Percentiles rank a stretch among this genome's conserved stretches.
These are phyloP conservation scores for Pestalotiopsis sp. DNA, from an alignment of 2,329 filamentous ascomycete genomes.

Conservation along the genomic window DNA sequence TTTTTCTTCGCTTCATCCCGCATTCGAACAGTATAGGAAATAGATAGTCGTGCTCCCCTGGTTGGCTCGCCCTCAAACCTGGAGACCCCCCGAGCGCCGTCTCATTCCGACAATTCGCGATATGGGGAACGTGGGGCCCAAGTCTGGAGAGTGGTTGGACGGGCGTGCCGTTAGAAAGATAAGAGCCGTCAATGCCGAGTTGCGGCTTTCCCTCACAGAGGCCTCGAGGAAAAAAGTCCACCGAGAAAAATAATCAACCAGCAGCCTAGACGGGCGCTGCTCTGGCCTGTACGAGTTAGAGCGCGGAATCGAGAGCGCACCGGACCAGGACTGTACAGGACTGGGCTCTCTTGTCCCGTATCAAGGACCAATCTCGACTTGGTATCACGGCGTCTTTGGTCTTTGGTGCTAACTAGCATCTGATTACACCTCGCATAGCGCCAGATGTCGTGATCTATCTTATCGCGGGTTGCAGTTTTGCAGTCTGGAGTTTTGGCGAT, in stretches of 20 bases:
- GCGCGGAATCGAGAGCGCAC: neutral
- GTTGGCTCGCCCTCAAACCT: neutral
- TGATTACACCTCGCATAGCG: neutral
- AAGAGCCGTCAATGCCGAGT: slow-evolving; percentile 21
- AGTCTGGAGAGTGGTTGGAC: slow-evolving; percentile 14
- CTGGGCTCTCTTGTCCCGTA: neutral
- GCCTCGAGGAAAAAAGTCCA: too few relatives aligned
- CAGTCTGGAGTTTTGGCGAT: neutral
- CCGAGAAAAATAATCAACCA: too few relatives aligned
- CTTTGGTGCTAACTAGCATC: neutral
- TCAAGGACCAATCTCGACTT: neutral
- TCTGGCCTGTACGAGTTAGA: neutral
- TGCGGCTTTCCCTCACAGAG: neutral
- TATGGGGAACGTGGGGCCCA: slow-evolving; percentile 29
- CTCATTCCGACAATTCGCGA: slow-evolving; percentile 22
- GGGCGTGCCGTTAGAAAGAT: slow-evolving; percentile 25
- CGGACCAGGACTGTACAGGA: neutral
- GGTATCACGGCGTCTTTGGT: neutral
- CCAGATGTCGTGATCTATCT: neutral
- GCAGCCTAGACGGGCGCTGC: neutral
- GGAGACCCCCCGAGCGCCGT: neutral
- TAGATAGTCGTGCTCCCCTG: neutral
- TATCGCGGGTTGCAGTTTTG: neutral
- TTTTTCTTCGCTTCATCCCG: neutral
- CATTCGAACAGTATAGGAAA: neutral